Evolutionary conservation across 1,284 basidiomycete genomes (phyloP).

Genomic region (Cryptococcus amylolentus): DNA sequence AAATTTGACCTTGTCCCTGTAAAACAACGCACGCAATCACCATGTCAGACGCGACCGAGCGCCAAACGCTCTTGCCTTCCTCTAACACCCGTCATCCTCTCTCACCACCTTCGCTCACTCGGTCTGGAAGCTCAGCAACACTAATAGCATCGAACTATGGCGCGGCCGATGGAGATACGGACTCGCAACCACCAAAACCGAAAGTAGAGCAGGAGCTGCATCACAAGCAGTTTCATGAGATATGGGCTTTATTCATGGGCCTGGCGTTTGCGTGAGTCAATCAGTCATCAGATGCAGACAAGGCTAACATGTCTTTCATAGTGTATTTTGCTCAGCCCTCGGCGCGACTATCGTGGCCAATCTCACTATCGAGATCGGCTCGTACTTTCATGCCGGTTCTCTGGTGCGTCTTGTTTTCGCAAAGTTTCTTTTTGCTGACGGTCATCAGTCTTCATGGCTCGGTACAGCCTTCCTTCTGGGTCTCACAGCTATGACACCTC

Average conservation of each 20-base stretch:
- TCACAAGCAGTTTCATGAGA: slow-evolving; percentile 24
- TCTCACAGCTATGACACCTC: slow-evolving; percentile 34
- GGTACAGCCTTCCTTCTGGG: slow-evolving; percentile 32
- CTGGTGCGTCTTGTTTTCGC: slow-evolving; percentile 18
- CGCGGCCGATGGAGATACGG: slow-evolving; percentile 1
- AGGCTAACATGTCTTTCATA: not conserved
- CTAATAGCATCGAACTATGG: not conserved
- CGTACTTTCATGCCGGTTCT: slow-evolving; percentile 28
- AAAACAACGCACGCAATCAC: too few relatives aligned
- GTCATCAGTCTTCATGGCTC: slow-evolving; percentile 28
- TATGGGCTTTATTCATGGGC: slow-evolving; percentile 26
- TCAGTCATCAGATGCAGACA: too few relatives aligned
- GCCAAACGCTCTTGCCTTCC: not conserved
- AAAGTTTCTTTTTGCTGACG: not conserved
- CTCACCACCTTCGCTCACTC: too few relatives aligned
- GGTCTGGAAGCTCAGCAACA: not conserved
- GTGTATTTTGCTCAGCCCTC: slow-evolving; percentile 31
- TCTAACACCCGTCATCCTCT: too few relatives aligned
- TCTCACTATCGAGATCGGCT: slow-evolving; percentile 35
- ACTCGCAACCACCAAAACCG: not conserved
- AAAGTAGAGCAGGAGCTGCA: slow-evolving; percentile 8
- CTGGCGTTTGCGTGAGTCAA: slow-evolving; percentile 22
- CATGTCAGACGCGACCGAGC: not conserved
- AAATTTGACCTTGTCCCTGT: too few relatives aligned
- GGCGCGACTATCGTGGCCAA: slow-evolving; percentile 34